Conservation (phyloP, 768 basidiomycete species). For the Auriculariales sp. region DNA sequence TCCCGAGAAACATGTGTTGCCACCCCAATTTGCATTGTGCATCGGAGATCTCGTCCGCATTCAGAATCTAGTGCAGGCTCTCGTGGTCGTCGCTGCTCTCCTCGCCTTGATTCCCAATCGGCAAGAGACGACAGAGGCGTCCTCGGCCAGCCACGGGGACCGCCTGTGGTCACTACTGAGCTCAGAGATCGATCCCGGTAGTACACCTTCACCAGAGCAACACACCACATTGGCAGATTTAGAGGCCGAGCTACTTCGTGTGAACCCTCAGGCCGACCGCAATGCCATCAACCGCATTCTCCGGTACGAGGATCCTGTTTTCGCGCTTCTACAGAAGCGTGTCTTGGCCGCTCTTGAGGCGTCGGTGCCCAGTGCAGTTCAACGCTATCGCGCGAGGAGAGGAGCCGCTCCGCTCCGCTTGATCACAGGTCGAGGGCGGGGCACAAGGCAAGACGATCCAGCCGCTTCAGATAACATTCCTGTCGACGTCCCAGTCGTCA, state of each 20-base stretch:
- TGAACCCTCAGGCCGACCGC: constrained; percentile 27
- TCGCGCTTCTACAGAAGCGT: constrained; percentile 44
- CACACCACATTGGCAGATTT: constrained; percentile 12
- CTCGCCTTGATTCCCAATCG: constrained; percentile 36
- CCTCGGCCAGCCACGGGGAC: constrained; percentile 51
- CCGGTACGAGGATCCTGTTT: constrained; percentile 49
- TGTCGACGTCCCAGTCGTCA: constrained; percentile 20
- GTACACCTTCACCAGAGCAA: neutral
- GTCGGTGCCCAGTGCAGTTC: constrained; percentile 11
- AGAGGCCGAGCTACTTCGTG: neutral
- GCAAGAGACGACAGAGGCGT: too few relatives aligned
- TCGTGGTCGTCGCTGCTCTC: constrained; percentile 48
- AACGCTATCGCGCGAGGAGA: constrained; percentile 4
- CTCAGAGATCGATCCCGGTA: neutral
- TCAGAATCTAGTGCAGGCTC: constrained; percentile 60
- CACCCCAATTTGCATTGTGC: constrained; percentile 53
- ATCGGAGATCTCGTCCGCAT: constrained; percentile 36
- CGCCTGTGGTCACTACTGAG: constrained; percentile 29
- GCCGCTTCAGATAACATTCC: constrained; percentile 9
- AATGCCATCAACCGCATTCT: constrained; percentile 48
- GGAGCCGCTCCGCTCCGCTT: constrained; percentile 13
- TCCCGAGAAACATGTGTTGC: constrained; percentile 28
- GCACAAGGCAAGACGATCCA: constrained; percentile 12
- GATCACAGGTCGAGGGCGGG: constrained; percentile 17
- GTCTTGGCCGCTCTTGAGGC: constrained; percentile 27